A percentile compares a stretch with the other conserved stretches of the same genome.
These are phyloP conservation scores for Cyphellophora europaea DNA, from an alignment of 2,329 filamentous ascomycete species.

Conservation along the genomic window DNA sequence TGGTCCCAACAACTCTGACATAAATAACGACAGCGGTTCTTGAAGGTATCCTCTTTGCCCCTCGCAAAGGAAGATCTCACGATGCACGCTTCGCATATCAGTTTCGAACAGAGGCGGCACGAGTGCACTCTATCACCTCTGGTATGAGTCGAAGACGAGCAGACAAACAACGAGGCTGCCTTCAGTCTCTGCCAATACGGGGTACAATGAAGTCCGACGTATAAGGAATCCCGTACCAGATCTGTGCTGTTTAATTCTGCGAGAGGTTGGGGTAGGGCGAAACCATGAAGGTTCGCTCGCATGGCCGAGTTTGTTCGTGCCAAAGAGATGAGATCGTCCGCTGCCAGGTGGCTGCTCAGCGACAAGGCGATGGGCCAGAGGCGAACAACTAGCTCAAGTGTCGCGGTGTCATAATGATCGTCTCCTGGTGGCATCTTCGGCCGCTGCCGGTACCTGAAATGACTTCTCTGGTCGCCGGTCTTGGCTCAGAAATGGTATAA, in stretches of 20 bases:
- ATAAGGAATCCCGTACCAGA: slow-evolving; percentile 14
- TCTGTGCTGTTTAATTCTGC: neutral
- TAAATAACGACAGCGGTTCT: slow-evolving; percentile 21
- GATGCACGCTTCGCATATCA: slow-evolving; percentile 23
- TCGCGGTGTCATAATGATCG: no score
- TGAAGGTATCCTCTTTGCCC: slow-evolving; percentile 21
- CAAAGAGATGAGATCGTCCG: slow-evolving; percentile 22
- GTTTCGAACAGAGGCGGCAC: slow-evolving; percentile 22
- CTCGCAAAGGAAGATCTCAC: slow-evolving; percentile 21
- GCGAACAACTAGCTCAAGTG: slow-evolving; percentile 18
- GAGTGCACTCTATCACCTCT: slow-evolving; percentile 15
- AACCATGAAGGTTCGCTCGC: slow-evolving; percentile 22
- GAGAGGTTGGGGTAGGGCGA: slow-evolving; percentile 10
- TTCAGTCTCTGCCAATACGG: slow-evolving; percentile 23
- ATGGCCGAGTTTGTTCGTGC: slow-evolving; percentile 17
- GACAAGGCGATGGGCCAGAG: slow-evolving; percentile 21
- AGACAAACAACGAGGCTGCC: slow-evolving; percentile 15
- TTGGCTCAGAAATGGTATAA: no score
- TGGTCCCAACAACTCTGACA: slow-evolving; percentile 21
- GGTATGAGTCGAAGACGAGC: slow-evolving; percentile 19
- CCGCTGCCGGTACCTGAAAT: no score
- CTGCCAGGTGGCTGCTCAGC: slow-evolving; percentile 17
- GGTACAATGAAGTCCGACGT: slow-evolving; percentile 22
- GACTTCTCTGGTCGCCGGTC: no score
- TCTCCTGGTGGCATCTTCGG: no score